Conservation (phyloP, 345 rosid species). For the Populus tremula region DNA sequence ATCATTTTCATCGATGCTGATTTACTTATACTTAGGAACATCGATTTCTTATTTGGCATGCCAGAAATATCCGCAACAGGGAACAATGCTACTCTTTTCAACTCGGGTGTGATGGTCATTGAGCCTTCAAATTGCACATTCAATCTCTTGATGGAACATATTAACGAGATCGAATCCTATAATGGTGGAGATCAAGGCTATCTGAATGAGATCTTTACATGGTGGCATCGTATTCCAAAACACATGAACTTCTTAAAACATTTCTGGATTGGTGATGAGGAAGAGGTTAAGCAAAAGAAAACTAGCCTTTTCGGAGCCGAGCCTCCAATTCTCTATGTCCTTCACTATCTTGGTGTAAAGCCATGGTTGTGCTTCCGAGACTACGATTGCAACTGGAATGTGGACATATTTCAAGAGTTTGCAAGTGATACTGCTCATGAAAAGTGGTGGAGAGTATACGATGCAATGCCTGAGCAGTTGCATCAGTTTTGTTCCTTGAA, state of each 20-base stretch:
- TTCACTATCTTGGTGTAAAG: conserved; percentile 34
- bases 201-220: conserved; percentile 32
- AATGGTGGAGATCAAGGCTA: conserved; percentile 39
- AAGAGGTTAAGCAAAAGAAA: conserved; percentile 29
- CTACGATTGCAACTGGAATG: conserved; percentile 38
- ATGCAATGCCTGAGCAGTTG: conserved; percentile 29
- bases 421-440: conserved; percentile 32
- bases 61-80: conserved; percentile 85
- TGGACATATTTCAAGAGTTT: conserved; percentile 25
- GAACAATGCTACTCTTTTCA: conserved; percentile 30
- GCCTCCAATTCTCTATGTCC: conserved; percentile 28
- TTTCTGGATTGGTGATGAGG: conserved; percentile 35
- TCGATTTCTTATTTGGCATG: conserved; percentile 80
- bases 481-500: conserved; percentile 27
- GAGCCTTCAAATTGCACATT: conserved; percentile 39
- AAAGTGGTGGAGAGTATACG: conserved; percentile 33
- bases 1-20: conserved; percentile 91
- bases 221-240: conserved; percentile 36
- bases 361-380: conserved; percentile 37
- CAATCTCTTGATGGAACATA: conserved; percentile 30
- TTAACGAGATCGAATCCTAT: conserved; percentile 32
- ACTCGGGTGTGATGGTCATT: conserved; percentile 36
- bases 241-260: conserved; percentile 35
- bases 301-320: conserved; percentile 28
- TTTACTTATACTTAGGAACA: conserved; percentile 75